A percentile compares a stretch with the other conserved stretches of the same genome.
Conservation (phyloP, 2,329 filamentous ascomycete genomes). For the Penicillium paneum region DNA sequence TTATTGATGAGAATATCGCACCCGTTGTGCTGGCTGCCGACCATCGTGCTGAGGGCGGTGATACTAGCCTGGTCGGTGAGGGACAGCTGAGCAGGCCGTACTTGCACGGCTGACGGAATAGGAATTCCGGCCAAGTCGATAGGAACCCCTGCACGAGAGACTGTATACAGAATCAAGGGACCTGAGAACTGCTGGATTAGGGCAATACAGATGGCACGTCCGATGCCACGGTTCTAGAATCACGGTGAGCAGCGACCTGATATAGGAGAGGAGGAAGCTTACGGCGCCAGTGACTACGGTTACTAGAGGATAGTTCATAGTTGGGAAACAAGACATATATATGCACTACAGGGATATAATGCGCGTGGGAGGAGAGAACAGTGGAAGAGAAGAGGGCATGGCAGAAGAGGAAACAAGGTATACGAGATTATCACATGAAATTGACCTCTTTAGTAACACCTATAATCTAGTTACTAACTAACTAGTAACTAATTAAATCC, state of each 20-base stretch:
- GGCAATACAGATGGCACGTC: not conserved
- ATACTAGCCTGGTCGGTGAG: not conserved
- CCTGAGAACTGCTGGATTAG: not conserved
- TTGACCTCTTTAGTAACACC: too few relatives aligned
- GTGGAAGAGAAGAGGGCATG: too few relatives aligned
- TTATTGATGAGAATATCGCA: not conserved
- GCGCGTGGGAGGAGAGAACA: too few relatives aligned
- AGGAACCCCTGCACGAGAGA: not conserved
- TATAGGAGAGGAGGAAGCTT: not conserved
- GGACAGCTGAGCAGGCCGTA: not conserved
- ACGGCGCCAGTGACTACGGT: not conserved
- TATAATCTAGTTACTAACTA: too few relatives aligned
- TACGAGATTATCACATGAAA: too few relatives aligned
- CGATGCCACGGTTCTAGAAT: not conserved
- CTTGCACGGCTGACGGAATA: not conserved
- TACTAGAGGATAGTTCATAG: not conserved
- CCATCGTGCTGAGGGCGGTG: not conserved
- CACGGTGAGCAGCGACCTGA: not conserved
- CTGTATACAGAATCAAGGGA: not conserved
- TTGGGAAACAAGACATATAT: too few relatives aligned
- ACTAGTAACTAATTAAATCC: too few relatives aligned
- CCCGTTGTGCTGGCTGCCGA: not conserved
- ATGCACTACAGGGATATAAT: too few relatives aligned
- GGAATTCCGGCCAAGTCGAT: not conserved
- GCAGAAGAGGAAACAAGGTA: too few relatives aligned